Conservation (phyloP, 805 yeast genomes). For the Candida mattraensis region DNA sequence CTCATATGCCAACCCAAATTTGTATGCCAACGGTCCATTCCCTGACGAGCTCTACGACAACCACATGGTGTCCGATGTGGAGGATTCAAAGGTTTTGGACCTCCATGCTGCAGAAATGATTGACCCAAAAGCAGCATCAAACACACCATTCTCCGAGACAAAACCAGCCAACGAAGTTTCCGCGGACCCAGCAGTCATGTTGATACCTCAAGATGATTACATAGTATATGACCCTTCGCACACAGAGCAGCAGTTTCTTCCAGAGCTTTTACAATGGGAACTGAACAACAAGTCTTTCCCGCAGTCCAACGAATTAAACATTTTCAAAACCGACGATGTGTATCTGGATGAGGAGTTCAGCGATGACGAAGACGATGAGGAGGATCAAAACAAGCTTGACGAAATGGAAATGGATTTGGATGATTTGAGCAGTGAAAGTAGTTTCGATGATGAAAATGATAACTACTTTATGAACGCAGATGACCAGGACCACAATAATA, state of each 20-base stretch:
- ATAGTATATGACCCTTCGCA: slow-evolving; percentile 25
- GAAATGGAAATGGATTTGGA: slow-evolving; percentile 35
- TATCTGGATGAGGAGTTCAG: slow-evolving; percentile 31
- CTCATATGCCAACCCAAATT: slow-evolving; percentile 31
- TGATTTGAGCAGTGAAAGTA: slow-evolving; percentile 28
- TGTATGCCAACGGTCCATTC: slow-evolving; percentile 25
- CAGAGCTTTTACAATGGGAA: slow-evolving; percentile 30
- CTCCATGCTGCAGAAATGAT: slow-evolving; percentile 10
- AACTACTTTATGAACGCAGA: slow-evolving; percentile 22
- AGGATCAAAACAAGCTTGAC: slow-evolving; percentile 28
- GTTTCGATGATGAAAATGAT: slow-evolving; percentile 24
- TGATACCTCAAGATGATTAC: slow-evolving; percentile 34
- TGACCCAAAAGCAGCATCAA: slow-evolving; percentile 17
- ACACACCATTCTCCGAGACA: slow-evolving; percentile 6
- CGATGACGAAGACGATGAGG: slow-evolving; percentile 35
- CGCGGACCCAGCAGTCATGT: slow-evolving; percentile 27
- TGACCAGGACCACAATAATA: slow-evolving; percentile 13
- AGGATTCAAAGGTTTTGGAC: background rate
- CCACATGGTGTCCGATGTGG: slow-evolving; percentile 8
- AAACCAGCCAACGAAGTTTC: slow-evolving; percentile 3
- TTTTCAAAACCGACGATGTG: slow-evolving; percentile 33
- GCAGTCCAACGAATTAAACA: slow-evolving; percentile 33
- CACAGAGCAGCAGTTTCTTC: slow-evolving; percentile 26
- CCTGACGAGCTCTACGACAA: slow-evolving; percentile 28
- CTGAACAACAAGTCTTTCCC: slow-evolving; percentile 28